Conservation (phyloP, 176 grass and related monocot species). For the Zoysia pacifica region DNA sequence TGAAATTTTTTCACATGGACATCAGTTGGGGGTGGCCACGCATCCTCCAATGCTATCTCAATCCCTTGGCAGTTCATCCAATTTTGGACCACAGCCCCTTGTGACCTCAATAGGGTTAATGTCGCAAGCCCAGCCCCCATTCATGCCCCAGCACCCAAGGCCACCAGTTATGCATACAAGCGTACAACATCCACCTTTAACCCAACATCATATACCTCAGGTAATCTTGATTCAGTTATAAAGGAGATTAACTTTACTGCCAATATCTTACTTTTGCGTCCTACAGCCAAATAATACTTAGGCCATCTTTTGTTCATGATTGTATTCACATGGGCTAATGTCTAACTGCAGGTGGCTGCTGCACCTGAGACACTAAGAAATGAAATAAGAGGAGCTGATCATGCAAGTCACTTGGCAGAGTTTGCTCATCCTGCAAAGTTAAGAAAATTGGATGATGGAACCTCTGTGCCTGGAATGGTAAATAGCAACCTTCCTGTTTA, state of each 20-base stretch:
- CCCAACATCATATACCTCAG: constrained; percentile 60
- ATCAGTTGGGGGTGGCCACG: constrained; percentile 35
- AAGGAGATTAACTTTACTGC: constrained; percentile 15
- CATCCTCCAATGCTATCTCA: constrained; percentile 48
- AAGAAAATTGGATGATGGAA: constrained; percentile 71
- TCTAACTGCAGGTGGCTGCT: constrained; percentile 44
- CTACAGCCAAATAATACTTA: background rate
- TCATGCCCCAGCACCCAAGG: constrained; percentile 52
- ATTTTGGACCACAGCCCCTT: constrained; percentile 47
- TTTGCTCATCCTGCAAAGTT: constrained; percentile 55
- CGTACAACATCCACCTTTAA: constrained; percentile 50
- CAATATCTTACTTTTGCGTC: background rate
- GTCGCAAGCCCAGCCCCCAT: constrained; percentile 52
- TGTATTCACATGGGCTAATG: constrained; percentile 21
- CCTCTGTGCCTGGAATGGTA: constrained; percentile 34
- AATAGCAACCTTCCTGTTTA: constrained; percentile 44
- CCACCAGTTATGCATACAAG: constrained; percentile 45
- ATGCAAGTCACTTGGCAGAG: constrained; percentile 50
- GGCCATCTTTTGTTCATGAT: constrained; percentile 18
- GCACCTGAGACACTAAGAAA: constrained; percentile 40
- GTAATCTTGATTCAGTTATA: constrained; percentile 47
- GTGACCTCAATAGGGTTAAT: constrained; percentile 55
- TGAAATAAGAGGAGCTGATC: constrained; percentile 48
- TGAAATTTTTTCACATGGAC: constrained; percentile 47
- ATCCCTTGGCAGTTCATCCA: constrained; percentile 49